Base-by-base conservation (phyloP, 768 basidiomycete species). In the Suillus decipiens region DNA sequence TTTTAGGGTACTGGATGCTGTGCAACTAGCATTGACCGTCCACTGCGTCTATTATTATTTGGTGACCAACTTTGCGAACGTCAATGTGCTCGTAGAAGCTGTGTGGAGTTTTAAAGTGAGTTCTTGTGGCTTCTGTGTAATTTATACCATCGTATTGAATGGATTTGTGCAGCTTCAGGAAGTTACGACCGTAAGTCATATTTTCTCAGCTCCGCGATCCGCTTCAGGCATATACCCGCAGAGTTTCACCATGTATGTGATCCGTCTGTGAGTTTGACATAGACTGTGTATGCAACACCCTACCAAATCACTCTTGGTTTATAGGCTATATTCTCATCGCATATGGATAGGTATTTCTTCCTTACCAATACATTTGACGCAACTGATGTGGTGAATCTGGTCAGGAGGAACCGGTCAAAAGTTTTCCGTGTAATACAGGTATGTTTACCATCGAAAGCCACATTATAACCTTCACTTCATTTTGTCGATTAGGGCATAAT, bases 41-140 rank as follows among this genome's bases (percentile, higher is more conserved):
- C 75, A 78, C 60, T 68, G 68, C 34, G 42, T 79, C 17, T 79
- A 80, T 65, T 73, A 69, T 65, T 79, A 78, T 68, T 60, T 76
- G 42, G 71, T 80, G 47, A 69, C 66, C 11, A 78, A 76, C 47
- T 77, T 72, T 56, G 69, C 59, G 36, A 75, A 78, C 60, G 70
- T 75, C 2, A 1, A 51, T 6, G 68, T 66, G 24, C 60, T 79
- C 36, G 54, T 68, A 5, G 65, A 59, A 3, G 70, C 75, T 5
- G 74, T 69, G n/a, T 77, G 78, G 79, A 31, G 42, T 28, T 48
- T 63, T 12, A 36, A 12, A 56, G 60, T 61, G 19, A 55, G 60
- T 53, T 5, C 12, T 19, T 37, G 28, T 28, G 15, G 10, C 22
- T 11, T 56, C 24, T 10, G 3, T 9, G 4, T 15, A 39, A 24